phyloP scores from a whole-genome alignment of 108 stramenopile genomes.

The Epithemia pelagica region DNA sequence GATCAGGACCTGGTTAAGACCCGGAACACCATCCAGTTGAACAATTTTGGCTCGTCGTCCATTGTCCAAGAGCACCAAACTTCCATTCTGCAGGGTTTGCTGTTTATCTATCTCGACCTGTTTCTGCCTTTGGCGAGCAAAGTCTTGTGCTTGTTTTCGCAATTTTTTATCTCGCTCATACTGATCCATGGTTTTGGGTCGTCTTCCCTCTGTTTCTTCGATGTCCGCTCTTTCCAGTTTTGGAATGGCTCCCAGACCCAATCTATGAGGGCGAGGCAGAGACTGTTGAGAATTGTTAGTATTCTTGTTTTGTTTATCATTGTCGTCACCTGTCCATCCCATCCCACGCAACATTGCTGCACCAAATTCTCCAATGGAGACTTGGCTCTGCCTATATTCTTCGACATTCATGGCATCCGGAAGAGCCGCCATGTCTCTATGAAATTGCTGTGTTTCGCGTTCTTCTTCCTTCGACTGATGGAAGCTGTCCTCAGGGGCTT shows the following conservation, averaged over 20 bases:
- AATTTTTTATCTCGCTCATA: slow-evolving; percentile 48
- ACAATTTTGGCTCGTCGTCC: slow-evolving; percentile 43
- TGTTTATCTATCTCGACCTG: slow-evolving; percentile 61
- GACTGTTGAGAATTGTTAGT: slow-evolving; percentile 9
- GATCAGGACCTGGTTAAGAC: slow-evolving; percentile 70
- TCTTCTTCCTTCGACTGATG: slow-evolving; percentile 6
- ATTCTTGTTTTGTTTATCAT: slow-evolving; percentile 4
- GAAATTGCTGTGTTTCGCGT: not conserved
- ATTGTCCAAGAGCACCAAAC: slow-evolving; percentile 48
- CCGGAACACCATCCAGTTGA: slow-evolving; percentile 71
- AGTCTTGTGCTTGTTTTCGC: slow-evolving; percentile 39
- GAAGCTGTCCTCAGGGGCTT: slow-evolving; percentile 22
- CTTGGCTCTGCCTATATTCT: slow-evolving; percentile 35
- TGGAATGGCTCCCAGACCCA: slow-evolving; percentile 82
- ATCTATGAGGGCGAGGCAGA: slow-evolving; percentile 62
- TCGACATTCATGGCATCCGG: slow-evolving; percentile 34
- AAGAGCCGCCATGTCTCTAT: not conserved
- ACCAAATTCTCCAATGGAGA: slow-evolving; percentile 82
- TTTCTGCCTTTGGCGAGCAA: slow-evolving; percentile 34
- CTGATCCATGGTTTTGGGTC: slow-evolving; percentile 43
- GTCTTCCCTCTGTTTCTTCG: not conserved
- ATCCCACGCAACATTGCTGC: slow-evolving; percentile 84
- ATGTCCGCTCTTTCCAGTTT: slow-evolving; percentile 24
- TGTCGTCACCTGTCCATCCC: slow-evolving; percentile 74
- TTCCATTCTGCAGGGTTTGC: slow-evolving; percentile 61